Conservation (phyloP, 129 eudicot genomes). For the Solidago caesia region DNA sequence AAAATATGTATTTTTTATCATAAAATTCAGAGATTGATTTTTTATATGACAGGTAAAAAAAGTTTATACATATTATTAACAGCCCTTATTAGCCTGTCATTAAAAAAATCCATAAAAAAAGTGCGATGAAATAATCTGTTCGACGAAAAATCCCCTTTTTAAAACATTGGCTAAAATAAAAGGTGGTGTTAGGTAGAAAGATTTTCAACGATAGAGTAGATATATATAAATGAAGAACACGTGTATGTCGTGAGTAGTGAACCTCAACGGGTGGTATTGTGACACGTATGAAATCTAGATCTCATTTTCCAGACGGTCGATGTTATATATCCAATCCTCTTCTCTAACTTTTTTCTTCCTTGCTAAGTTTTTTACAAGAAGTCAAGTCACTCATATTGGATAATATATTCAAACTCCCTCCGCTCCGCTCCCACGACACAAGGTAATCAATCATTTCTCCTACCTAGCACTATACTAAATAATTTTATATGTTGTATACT, state of each 20-base stretch:
- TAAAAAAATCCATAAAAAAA: too few relatives aligned
- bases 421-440: too few relatives aligned
- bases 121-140: too few relatives aligned
- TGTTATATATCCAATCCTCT: not conserved
- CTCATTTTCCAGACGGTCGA: not conserved
- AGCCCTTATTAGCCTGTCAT: too few relatives aligned
- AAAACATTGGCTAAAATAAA: not conserved
- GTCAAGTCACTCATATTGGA: not conserved
- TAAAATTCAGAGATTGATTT: too few relatives aligned
- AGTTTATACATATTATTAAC: too few relatives aligned
- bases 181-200: conserved; percentile 10
- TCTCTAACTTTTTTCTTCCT: conserved; percentile 2
- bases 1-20: too few relatives aligned
- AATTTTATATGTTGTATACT: too few relatives aligned
- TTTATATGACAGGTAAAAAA: too few relatives aligned
- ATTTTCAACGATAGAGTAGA: not conserved
- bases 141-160: too few relatives aligned
- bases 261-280: conserved; percentile 18
- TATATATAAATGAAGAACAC: conserved; percentile 8
- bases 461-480: too few relatives aligned
- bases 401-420: not conserved
- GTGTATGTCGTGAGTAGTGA: conserved; percentile 9
- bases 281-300: conserved; percentile 22
- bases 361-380: not conserved
- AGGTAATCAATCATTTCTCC: too few relatives aligned